Evolutionary conservation across 441 rosid species (phyloP), one percentile per base, ranked within the genome.

Genomic region (Populus tomentosa): DNA sequence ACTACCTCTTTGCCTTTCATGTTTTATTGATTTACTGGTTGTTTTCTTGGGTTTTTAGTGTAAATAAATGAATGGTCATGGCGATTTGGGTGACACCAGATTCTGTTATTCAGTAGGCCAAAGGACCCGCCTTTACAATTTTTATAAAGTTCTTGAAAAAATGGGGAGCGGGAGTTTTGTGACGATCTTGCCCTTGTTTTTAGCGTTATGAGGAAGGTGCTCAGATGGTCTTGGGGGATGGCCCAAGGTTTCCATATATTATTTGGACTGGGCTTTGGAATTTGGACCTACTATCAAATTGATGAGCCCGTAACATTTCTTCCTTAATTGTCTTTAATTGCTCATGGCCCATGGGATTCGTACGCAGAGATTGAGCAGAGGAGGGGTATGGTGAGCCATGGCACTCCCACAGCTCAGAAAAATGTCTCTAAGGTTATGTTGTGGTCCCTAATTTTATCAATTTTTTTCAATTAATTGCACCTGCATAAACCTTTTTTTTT

Each of bases 81-180:
- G 73, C 26, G 26, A 23, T 70, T 42, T 13, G 6, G 38, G 1
- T 0, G 61, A 23, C 14, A 10, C 38, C 0, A 0, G 50, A 65
- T 83, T 81, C 82, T 26, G 79, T 81, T 85, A 77, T 50, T 75
- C 66, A 42, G 75, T 11, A 75, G 83, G 80, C 84, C 81, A 72
- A 10, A 36, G 77, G 53, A 83, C 81, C 84, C 83, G 80, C 83
- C 77, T 50, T 75, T 64, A 2, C 7, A 1, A 53, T 72, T 81
- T 70, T 28, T 2, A 73, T 33, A 50, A 77, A 77, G 80, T 78
- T 64, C 38, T 36, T n/a, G 78, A 76, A 64, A 33, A 63, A 7
- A 21, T 7, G 21, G 16, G 66, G 42, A 56, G 16, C 20, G 7
- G 10, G 7, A 13, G 28, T 26, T 1, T 2, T 3, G 20, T 77